Percentiles rank a stretch among this genome's conserved stretches.
These are phyloP conservation scores for Cephaloascus fragrans DNA, from an alignment of 805 yeast genomes.

Conservation along the genomic window DNA sequence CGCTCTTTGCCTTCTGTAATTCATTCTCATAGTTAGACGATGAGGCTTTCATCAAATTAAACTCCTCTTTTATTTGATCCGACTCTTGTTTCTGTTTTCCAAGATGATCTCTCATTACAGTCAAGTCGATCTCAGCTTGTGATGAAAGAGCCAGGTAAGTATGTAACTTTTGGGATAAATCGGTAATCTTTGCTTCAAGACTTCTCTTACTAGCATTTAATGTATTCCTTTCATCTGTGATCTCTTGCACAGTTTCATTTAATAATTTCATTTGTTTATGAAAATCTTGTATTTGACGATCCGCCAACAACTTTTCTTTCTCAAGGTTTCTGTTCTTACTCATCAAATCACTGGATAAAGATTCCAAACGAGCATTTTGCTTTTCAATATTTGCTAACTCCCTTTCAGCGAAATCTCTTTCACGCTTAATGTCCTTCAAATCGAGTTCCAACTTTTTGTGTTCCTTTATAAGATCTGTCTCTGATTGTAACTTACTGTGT, in stretches of 20 bases:
- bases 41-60: constrained; percentile 19
- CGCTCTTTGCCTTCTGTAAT: constrained; percentile 31
- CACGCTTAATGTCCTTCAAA: constrained; percentile 32
- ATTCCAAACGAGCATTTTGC: constrained; percentile 29
- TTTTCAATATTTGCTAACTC: constrained; percentile 26
- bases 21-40: constrained; percentile 19
- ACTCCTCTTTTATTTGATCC: constrained; percentile 21
- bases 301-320: constrained; percentile 19
- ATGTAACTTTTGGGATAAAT: constrained; percentile 27
- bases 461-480: constrained; percentile 56
- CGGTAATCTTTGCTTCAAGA: constrained; percentile 33
- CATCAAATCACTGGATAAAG: constrained; percentile 13
- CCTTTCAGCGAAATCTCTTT: constrained; percentile 15
- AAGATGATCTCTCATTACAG: constrained; percentile 23
- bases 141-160: constrained; percentile 18
- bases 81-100: constrained; percentile 22
- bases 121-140: constrained; percentile 9
- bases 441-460: constrained; percentile 53
- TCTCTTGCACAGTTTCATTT: constrained; percentile 48
- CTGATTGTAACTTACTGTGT: constrained; percentile 46
- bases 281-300: constrained; percentile 22
- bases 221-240: constrained; percentile 53
- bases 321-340: constrained; percentile 19
- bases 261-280: constrained; percentile 46
- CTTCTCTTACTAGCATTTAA: constrained; percentile 39